Percentiles rank a stretch among this genome's conserved stretches.
phyloP scores from a whole-genome alignment of 106 monocot species.

The Apostasia ramifera region DNA sequence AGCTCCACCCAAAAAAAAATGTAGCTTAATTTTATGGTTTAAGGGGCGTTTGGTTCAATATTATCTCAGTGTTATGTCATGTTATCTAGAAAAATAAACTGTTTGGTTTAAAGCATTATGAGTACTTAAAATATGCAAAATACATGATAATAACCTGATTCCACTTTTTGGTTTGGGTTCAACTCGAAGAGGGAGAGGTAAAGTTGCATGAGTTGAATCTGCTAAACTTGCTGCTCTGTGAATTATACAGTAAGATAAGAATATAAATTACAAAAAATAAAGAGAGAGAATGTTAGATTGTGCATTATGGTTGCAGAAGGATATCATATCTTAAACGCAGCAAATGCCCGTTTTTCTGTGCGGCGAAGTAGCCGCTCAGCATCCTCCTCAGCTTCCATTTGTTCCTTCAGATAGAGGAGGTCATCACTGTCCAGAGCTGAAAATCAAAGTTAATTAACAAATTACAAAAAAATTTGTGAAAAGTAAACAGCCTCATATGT shows the following conservation, averaged over 20 bases:
- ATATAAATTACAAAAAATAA: not conserved
- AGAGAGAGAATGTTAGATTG: not conserved
- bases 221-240: slow-evolving; percentile 93
- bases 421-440: slow-evolving; percentile 98
- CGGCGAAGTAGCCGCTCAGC: slow-evolving; percentile 93
- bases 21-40: not conserved
- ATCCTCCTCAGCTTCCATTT: slow-evolving; percentile 99
- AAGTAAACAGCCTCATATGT: not conserved
- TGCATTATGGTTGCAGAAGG: not conserved
- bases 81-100: too few relatives aligned
- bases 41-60: not conserved
- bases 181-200: slow-evolving; percentile 78
- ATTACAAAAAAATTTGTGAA: not conserved
- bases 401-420: slow-evolving; percentile 94
- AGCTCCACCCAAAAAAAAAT: not conserved
- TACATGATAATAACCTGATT: slow-evolving; percentile 35
- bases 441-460: not conserved
- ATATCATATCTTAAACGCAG: slow-evolving; percentile 97
- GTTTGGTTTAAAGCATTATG: too few relatives aligned
- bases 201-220: slow-evolving; percentile 60
- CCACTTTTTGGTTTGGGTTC: slow-evolving; percentile 96
- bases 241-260: slow-evolving; percentile 20
- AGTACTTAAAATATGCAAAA: not conserved
- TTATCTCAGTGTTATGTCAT: too few relatives aligned
- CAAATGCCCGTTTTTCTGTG: slow-evolving; percentile 94